A percentile compares a stretch with the other conserved stretches of the same genome.
These are phyloP conservation scores for Vinca minor DNA, from an alignment of 257 asterid species.

Conservation along the genomic window DNA sequence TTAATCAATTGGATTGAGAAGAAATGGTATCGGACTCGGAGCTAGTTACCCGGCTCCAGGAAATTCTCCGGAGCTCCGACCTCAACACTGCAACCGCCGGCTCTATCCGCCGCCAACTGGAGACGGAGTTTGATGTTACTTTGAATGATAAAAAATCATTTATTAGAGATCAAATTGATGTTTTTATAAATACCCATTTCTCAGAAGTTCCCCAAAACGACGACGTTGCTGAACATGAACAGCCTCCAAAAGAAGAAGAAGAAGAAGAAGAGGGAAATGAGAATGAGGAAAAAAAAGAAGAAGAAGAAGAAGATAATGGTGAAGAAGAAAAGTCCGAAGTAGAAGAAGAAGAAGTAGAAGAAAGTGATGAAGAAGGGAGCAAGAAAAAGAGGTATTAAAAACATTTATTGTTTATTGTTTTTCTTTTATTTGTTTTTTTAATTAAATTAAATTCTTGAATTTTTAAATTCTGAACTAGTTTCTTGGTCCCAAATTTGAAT, in stretches of 20 bases:
- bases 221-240: no score
- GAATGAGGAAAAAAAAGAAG: no score
- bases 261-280: no score
- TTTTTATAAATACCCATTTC: constrained; percentile 17
- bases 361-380: constrained; percentile 10
- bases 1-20: no score
- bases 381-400: constrained; percentile 18
- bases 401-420: no score
- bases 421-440: no score
- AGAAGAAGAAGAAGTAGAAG: no score
- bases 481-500: no score
- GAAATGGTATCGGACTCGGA: constrained; percentile 36
- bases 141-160: constrained; percentile 26
- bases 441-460: no score
- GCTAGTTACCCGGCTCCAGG: constrained; percentile 29
- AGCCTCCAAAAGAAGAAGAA: constrained; percentile 10
- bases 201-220: constrained; percentile 11
- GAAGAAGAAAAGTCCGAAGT: no score
- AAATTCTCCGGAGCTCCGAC: constrained; percentile 30
- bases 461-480: neutral
- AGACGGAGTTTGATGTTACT: constrained; percentile 32
- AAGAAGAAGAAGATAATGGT: no score
- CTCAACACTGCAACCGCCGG: constrained; percentile 32
- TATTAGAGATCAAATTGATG: constrained; percentile 34
- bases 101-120: constrained; percentile 36